Percentiles rank a stretch among this genome's conserved stretches.
These are phyloP conservation scores for Fusarium humuli DNA, from an alignment of 2,329 filamentous ascomycete genomes.

Conservation along the genomic window DNA sequence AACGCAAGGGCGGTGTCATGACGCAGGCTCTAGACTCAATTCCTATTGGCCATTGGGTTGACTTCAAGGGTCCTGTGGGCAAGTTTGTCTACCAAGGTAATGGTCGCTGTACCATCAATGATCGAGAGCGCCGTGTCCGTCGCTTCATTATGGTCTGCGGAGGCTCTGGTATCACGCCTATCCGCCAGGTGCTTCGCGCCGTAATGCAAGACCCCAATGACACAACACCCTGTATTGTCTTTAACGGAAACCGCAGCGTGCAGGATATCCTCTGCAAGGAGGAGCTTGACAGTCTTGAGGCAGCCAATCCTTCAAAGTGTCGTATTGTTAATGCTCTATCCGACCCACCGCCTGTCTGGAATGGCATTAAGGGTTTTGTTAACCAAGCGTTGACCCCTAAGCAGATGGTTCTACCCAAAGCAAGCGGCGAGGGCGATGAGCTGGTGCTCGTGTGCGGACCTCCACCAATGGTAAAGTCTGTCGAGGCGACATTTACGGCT, in stretches of 20 bases:
- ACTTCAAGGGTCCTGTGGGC: conserved; percentile 90
- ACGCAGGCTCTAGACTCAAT: conserved; percentile 81
- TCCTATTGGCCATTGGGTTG: conserved; percentile 77
- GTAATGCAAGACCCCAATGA: conserved; percentile 69
- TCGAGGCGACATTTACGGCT: conserved; percentile 62
- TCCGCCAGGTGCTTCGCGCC: conserved; percentile 84
- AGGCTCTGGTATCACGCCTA: conserved; percentile 91
- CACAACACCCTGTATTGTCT: conserved; percentile 74
- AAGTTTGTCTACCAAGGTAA: conserved; percentile 82
- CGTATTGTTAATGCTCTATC: conserved; percentile 77
- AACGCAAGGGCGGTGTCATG: conserved; percentile 79
- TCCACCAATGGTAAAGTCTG: conserved; percentile 76
- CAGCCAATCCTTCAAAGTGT: conserved; percentile 66
- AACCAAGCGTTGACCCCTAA: conserved; percentile 70
- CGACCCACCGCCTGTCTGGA: conserved; percentile 72
- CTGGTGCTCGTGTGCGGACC: conserved; percentile 87
- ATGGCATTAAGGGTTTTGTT: conserved; percentile 75
- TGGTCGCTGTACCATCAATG: conserved; percentile 72
- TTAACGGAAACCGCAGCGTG: conserved; percentile 81
- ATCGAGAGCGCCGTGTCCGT: conserved; percentile 66
- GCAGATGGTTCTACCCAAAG: conserved; percentile 60
- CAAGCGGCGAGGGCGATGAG: conserved; percentile 56
- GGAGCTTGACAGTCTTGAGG: conserved; percentile 75
- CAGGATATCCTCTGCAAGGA: conserved; percentile 84
- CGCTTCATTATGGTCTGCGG: conserved; percentile 88